Conservation (phyloP, 73 alveolate genomes). For the Tetrahymena borealis region DNA sequence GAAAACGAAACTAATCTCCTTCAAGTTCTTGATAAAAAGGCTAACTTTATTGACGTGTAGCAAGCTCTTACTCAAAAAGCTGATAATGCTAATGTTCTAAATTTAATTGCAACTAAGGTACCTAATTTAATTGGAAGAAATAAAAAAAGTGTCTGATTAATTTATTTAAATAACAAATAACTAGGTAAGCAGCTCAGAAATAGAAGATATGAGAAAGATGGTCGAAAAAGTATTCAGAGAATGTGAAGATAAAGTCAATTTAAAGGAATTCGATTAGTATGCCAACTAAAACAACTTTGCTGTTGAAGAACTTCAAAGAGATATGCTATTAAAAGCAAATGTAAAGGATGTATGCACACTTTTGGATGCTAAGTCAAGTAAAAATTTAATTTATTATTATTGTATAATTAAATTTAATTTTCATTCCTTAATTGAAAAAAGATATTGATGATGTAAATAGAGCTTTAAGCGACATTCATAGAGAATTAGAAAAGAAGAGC, state of each 20-base stretch:
- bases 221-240: conserved; percentile 42
- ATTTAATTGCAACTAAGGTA: not conserved
- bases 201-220: conserved; percentile 20
- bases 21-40: conserved; percentile 46
- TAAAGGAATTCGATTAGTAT: conserved; percentile 43
- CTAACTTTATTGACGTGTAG: conserved; percentile 26
- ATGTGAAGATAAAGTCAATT: conserved; percentile 6
- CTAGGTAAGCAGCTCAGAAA: conserved; percentile 30
- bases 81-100: conserved; percentile 5
- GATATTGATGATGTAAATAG: conserved; percentile 74
- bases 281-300: conserved; percentile 2
- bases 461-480: conserved; percentile 67
- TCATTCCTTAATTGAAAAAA: not conserved
- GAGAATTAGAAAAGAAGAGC: conserved; percentile 65
- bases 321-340: conserved; percentile 73
- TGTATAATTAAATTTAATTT: not conserved
- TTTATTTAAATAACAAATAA: conserved; percentile 1
- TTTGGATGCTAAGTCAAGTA: conserved; percentile 68
- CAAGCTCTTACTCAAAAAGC: conserved; percentile 31
- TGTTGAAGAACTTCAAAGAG: conserved; percentile 78
- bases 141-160: conserved; percentile 14
- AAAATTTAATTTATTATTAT: not conserved
- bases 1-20: conserved; percentile 36
- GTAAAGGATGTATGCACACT: conserved; percentile 63
- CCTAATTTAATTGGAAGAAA: not conserved